phyloP scores from a whole-genome alignment of 768 basidiomycete genomes.

The Tremella mesenterica region DNA sequence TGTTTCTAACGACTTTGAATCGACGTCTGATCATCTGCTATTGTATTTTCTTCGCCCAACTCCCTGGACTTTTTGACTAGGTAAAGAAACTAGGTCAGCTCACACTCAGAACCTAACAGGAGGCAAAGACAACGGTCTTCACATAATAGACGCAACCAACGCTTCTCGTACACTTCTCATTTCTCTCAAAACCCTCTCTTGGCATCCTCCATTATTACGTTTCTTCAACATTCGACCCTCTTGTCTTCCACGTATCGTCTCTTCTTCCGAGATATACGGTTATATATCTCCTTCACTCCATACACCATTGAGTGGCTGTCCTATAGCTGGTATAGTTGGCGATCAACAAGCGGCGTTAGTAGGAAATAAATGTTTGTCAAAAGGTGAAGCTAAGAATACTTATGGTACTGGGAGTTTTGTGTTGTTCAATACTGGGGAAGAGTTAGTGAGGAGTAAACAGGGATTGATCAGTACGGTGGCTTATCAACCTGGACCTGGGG shows the following conservation, averaged over 20 bases:
- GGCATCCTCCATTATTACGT: constrained; percentile 70
- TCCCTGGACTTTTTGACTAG: too few species aligned
- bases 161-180: constrained; percentile 91
- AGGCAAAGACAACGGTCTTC: constrained; percentile 58
- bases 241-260: constrained; percentile 76
- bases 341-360: constrained; percentile 96
- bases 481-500: constrained; percentile 71
- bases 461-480: constrained; percentile 87
- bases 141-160: constrained; percentile 88
- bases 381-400: constrained; percentile 94
- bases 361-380: constrained; percentile 86
- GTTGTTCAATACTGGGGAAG: constrained; percentile 82
- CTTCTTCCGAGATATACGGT: constrained; percentile 88
- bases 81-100: background rate
- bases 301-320: constrained; percentile 57
- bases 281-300: constrained; percentile 49
- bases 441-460: constrained; percentile 74
- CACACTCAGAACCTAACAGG: constrained; percentile 66
- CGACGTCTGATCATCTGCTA: too few species aligned
- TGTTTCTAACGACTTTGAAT: too few species aligned
- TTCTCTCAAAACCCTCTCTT: constrained; percentile 68
- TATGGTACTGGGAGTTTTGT: constrained; percentile 97
- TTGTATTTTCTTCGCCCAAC: too few species aligned
- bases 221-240: constrained; percentile 76
- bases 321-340: constrained; percentile 88